Base-by-base conservation (phyloP, 208 protist species). In the Sergeia podlipaevii region DNA sequence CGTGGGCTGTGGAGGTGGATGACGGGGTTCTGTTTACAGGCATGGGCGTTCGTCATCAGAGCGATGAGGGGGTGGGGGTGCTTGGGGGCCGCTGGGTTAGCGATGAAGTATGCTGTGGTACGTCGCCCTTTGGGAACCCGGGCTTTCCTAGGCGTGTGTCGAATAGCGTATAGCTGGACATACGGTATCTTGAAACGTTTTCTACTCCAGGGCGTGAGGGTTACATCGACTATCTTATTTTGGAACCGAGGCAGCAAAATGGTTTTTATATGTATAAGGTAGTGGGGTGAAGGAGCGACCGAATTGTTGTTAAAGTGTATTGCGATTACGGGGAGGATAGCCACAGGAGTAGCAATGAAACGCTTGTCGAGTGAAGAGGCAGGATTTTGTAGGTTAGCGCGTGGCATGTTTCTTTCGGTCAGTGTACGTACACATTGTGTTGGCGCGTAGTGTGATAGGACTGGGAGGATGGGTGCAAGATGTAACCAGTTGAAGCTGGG, bases 111-210 rank as follows among this genome's bases (percentile, higher is more conserved):
- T 41, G 61, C n/a, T 84, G 89, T 28, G 86, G 81, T 13, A 17
- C 38, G 20, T 65, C 60, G 51, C 74, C 66, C 13, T 72, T 91
- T 30, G 71, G 80, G 13, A 91, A 89, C 65, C 82, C 86, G 0
- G 86, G 91, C 51, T 70, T 93, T 1, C 64, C 82, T 20, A 39
- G 61, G 6, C 73, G 82, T 13, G 67, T 55, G 6, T 45, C 42
- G 20, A 47, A 44, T 7, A 67, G 75, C 26, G 66, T 56, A 29
- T 36, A 18, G 41, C 60, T 85, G 47, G 79, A 78, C 54, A 42
- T 13, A 46, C 37, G 54, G 6, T n/a, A 61, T 41, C 2, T 15
- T 5, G 56, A 67, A 17, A 63, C 53, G 30, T 77, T 71, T 59
- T 85, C 74, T 65, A 64, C 53, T 17, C 49, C 36, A 15, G 58